A percentile compares a stretch with the other conserved stretches of the same genome.
Evolutionary conservation across 108 stramenopile genomes (phyloP).

Genomic region (Fragilaria radians): DNA sequence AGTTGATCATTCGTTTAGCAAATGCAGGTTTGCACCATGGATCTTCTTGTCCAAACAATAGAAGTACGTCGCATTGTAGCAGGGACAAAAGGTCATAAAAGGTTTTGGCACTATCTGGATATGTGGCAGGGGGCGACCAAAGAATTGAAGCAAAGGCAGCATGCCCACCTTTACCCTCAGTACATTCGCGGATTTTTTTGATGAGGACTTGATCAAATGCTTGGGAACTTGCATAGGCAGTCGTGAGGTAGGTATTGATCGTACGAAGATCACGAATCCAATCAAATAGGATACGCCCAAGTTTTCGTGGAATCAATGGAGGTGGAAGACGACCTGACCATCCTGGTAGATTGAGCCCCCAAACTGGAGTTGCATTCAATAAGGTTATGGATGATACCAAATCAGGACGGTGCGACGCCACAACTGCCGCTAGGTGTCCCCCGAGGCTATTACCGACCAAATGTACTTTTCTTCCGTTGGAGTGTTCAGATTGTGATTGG

Average conservation of each 20-base stretch:
- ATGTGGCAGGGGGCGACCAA: constrained; percentile 54
- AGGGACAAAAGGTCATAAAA: constrained; percentile 40
- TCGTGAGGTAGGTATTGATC: constrained; percentile 56
- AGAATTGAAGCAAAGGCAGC: constrained; percentile 80
- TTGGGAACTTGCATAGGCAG: constrained; percentile 33
- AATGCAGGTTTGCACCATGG: constrained; percentile 62
- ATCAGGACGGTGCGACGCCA: constrained; percentile 46
- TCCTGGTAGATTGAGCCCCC: constrained; percentile 77
- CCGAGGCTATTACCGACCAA: constrained; percentile 77
- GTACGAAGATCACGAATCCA: constrained; percentile 48
- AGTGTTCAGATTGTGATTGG: constrained; percentile 5
- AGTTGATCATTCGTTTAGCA: constrained; percentile 36
- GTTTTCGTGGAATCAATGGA: constrained; percentile 39
- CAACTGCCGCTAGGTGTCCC: constrained; percentile 58
- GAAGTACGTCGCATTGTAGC: constrained; percentile 55
- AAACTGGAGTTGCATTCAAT: constrained; percentile 82
- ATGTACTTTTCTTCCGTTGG: constrained; percentile 32
- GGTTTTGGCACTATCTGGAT: constrained; percentile 8
- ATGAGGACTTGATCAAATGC: constrained; percentile 47
- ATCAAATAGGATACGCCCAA: constrained; percentile 67
- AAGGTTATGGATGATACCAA: constrained; percentile 43
- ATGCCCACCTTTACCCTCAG: constrained; percentile 73
- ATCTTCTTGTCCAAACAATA: constrained; percentile 69
- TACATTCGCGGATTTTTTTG: constrained; percentile 55
- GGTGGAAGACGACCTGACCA: constrained; percentile 68